Base-by-base conservation (phyloP, 208 protist genomes). In the Leishmania arabica region DNA sequence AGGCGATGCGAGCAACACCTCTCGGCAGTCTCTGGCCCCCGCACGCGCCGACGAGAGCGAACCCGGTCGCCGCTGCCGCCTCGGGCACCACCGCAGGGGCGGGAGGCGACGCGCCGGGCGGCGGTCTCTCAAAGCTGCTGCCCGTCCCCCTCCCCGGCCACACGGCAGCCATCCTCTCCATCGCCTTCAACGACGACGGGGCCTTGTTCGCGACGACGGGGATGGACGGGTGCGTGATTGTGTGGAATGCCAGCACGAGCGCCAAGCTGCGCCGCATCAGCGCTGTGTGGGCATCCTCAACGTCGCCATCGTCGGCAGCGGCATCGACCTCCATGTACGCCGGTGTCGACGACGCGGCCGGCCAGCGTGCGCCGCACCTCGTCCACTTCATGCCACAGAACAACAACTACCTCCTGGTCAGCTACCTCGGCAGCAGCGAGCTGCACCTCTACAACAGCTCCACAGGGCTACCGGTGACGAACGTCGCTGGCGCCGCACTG, bases 331-430 rank as follows among this genome's bases (percentile, higher is more conserved):
- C n/a, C 62, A 58, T 53, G 21, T 71, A 70, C n/a, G 27, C 58
- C 42, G 71, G 37, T 34, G 75, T 76, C 13, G 42, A 58, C 17
- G 21, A 40, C 5, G 37, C 66, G 24, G 70, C 69, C 62, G 15
- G 53, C 15, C 73, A 54, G 73, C 84, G 64, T 9, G 80, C 83
- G 8, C 90, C 90, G 42, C 68, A 77, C 31, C 77, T 86, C 40
- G 87, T 90, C 21, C 75, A 82, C 37, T 95, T 95, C 77, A 89
- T 92, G 84, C 90, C 92, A 11, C 80, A 86, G 62, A 95, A 95
- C 83, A 93, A 93, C 84, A 95, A 95, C 79, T 95, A 92, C 75
- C 68, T 93, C 31, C 80, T 95, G 31, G 90, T 93, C 54, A 88
- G 83, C 75, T 89, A 85, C 72, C 72, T 83, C n/a, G 82, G 84